Conservation (phyloP, 2,329 filamentous ascomycete genomes). For the Colletotrichum graminicola region DNA sequence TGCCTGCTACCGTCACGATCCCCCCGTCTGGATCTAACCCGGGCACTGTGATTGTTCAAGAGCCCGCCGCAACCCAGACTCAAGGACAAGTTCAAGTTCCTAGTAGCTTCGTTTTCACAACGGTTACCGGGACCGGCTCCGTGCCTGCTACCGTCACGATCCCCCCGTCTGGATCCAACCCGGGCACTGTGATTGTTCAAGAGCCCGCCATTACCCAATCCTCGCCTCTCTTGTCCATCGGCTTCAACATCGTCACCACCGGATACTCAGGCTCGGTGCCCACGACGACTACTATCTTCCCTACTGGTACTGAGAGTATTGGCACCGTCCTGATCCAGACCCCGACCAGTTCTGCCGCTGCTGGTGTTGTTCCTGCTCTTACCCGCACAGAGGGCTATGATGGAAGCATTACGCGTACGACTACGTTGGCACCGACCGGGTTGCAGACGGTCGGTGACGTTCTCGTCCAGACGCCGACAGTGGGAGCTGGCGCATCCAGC, state of each 20-base stretch:
- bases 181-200: no score
- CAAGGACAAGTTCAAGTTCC: no score
- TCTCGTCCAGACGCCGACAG: constrained; percentile 7
- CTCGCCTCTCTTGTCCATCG: neutral
- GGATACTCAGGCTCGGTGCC: neutral
- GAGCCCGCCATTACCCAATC: neutral
- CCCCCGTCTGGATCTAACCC: no score
- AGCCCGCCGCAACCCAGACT: no score
- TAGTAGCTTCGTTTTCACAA: neutral
- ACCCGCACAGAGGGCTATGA: neutral
- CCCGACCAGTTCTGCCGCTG: constrained; percentile 10
- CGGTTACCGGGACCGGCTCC: neutral
- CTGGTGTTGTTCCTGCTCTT: neutral
- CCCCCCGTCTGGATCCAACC: neutral
- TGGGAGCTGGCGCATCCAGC: neutral
- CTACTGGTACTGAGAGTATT: neutral
- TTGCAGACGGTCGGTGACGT: neutral
- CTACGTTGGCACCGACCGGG: neutral
- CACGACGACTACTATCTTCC: neutral
- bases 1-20: no score
- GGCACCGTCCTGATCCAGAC: constrained; percentile 24
- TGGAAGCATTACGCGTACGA: neutral
- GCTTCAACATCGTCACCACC: neutral
- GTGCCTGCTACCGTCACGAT: neutral
- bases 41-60: no score